phyloP scores from a whole-genome alignment of 2,329 filamentous ascomycete genomes.

The Pestalotiopsis sp. region DNA sequence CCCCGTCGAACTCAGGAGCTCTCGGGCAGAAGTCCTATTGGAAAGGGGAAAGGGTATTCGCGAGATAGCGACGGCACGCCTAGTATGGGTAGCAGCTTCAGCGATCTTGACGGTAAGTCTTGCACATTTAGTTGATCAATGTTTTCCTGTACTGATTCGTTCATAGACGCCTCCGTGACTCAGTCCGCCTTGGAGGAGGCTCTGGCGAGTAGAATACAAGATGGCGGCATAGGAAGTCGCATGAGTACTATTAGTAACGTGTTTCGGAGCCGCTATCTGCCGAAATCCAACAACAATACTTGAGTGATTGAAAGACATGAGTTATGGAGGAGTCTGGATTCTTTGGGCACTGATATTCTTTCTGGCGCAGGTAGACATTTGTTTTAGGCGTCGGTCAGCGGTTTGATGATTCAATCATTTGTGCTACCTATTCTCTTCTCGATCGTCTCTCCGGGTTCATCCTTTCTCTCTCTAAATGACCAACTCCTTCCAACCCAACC shows the following conservation, averaged over 20 bases:
- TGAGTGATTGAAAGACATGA: background rate
- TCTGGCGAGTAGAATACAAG: conserved; percentile 71
- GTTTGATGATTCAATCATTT: background rate
- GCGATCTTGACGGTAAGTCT: conserved; percentile 73
- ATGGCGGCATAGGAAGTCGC: conserved; percentile 58
- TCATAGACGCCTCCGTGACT: conserved; percentile 75
- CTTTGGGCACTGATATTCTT: background rate
- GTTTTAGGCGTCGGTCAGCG: background rate
- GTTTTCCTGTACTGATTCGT: background rate
- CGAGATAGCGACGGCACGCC: conserved; percentile 73
- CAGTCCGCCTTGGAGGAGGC: conserved; percentile 81
- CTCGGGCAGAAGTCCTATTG: conserved; percentile 54
- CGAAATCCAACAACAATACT: conserved; percentile 27
- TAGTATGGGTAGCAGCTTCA: conserved; percentile 85
- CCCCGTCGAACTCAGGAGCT: conserved; percentile 63
- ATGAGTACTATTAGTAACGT: conserved; percentile 72
- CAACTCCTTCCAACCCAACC: too few species aligned
- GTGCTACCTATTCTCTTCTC: background rate
- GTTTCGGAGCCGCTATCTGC: conserved; percentile 63
- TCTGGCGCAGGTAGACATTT: background rate
- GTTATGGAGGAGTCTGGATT: background rate
- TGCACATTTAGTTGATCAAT: conserved; percentile 16
- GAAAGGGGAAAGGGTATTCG: conserved; percentile 51
- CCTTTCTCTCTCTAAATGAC: too few species aligned
- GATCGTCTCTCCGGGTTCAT: too few species aligned